Evolutionary conservation across 2,329 filamentous ascomycete species (phyloP).

Genomic region (Hawksworthiomyces lignivorus): DNA sequence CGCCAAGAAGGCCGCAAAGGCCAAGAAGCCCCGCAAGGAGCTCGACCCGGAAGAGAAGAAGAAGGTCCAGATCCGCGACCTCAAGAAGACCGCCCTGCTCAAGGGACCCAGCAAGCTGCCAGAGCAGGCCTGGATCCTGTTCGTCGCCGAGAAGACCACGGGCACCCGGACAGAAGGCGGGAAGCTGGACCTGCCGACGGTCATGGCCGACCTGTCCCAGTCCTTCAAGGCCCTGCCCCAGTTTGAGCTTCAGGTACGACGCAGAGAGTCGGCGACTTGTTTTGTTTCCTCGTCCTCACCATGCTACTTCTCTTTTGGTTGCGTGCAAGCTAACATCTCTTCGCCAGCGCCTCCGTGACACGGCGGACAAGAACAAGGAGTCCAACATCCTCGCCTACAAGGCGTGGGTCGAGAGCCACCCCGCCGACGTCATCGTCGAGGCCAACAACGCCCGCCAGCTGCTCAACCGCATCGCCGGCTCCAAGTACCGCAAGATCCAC

Average conservation of each 20-base stretch:
- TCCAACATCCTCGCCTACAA: slow-evolving; percentile 32
- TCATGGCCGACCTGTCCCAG: slow-evolving; percentile 21
- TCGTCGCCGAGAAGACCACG: slow-evolving; percentile 23
- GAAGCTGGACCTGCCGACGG: slow-evolving; percentile 8
- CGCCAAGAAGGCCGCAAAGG: slow-evolving; percentile 21
- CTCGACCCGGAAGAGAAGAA: slow-evolving; percentile 31
- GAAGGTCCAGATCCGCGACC: slow-evolving; percentile 24
- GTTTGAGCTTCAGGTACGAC: slow-evolving; percentile 34
- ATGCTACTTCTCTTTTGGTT: too few species aligned
- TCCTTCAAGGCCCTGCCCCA: slow-evolving; percentile 33
- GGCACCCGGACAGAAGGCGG: slow-evolving; percentile 9
- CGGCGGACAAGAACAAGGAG: slow-evolving; percentile 30
- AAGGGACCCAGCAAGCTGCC: slow-evolving; percentile 29
- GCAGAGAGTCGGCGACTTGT: too few species aligned
- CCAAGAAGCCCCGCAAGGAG: slow-evolving; percentile 19
- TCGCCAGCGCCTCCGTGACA: slow-evolving; percentile 28
- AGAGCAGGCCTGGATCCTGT: slow-evolving; percentile 30
- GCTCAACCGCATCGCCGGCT: slow-evolving; percentile 29
- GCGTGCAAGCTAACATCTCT: neutral
- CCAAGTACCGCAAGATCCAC: slow-evolving; percentile 24
- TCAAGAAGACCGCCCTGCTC: slow-evolving; percentile 35
- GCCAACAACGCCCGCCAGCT: slow-evolving; percentile 41
- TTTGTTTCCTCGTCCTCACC: too few species aligned
- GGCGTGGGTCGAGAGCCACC: slow-evolving; percentile 40
- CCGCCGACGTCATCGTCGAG: slow-evolving; percentile 29